Base-by-base conservation (phyloP, 805 yeast species). In the Nakazawaea populi region DNA sequence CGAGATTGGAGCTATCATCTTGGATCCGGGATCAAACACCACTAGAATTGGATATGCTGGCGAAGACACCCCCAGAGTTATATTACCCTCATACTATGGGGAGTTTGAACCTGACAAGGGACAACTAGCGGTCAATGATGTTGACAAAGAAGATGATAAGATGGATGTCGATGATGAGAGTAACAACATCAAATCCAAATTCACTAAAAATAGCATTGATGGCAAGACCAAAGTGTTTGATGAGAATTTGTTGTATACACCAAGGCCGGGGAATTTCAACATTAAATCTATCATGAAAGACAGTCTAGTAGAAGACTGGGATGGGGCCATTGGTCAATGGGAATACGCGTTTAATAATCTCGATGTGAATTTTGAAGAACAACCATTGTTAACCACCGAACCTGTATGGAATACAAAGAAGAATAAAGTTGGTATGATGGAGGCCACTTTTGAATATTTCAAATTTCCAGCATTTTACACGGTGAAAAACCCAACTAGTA, bases 31-130 rank as follows among this genome's bases (percentile, higher is more conserved):
- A 36, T 85, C 96, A 9, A 81, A 75, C 54, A 71, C 81, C 53
- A 89, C 97, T 6, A 81, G 92, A 49, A 81, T 85, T 18, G 99
- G 99, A 1, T 90, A 80, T 66, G 91, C 97, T 3, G 98, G 98
- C 9, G 92, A 89, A 52, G 97, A 91, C 63, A 76, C 80, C 49
- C 99, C 99, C 10, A 79, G 84, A 55, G 70, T 83, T 4, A 79
- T 87, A 28, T 65, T 84, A 10, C 94, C 97, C 3, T 87, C 96
- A 0, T 76, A 66, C 54, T 89, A 80, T 60, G 86, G 83, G 7
- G 58, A 58, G 51, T 52, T 51, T 31, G 42, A 39, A 9, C 12
- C 29, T 18, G 24, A 18, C 24, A 18, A 18, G 24, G 24, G 24
- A 18, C 24, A 18, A 18, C 24, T 18, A 18, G 24, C 24, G 24